A percentile compares a stretch with the other conserved stretches of the same genome.
These are phyloP conservation scores for Ulvella scutata DNA, from an alignment of 139 green algal genomes.

Conservation along the genomic window DNA sequence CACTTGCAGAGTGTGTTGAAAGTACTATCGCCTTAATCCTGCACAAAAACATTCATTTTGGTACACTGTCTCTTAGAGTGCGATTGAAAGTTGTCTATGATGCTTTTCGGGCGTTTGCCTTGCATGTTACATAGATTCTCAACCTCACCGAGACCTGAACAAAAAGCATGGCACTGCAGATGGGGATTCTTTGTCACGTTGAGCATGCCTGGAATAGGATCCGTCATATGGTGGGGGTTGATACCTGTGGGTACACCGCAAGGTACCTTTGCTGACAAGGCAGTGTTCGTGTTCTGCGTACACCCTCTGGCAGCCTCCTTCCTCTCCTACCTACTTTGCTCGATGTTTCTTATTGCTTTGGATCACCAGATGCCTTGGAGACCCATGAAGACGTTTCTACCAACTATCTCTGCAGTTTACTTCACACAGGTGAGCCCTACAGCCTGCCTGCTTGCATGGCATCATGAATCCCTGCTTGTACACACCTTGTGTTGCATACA, in stretches of 20 bases:
- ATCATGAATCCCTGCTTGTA: not conserved
- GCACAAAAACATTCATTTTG: no score
- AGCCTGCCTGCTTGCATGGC: no score
- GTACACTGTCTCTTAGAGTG: no score
- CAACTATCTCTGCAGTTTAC: slow-evolving; percentile 4
- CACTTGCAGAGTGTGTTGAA: no score
- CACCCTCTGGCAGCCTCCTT: slow-evolving; percentile 6
- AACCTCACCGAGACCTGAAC: no score
- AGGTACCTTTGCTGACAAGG: slow-evolving; percentile 2
- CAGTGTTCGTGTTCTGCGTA: slow-evolving; percentile 5
- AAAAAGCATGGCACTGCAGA: not conserved
- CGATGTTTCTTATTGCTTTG: slow-evolving; percentile 8
- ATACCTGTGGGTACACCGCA: not conserved
- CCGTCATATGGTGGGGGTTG: not conserved
- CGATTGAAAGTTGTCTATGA: no score
- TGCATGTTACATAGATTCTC: no score
- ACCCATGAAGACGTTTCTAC: slow-evolving; percentile 1
- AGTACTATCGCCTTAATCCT: no score
- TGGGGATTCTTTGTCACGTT: not conserved
- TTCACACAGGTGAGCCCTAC: slow-evolving; percentile 1
- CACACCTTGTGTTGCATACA: no score
- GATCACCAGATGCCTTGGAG: slow-evolving; percentile 6
- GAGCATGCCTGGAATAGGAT: not conserved
- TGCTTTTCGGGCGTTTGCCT: no score
- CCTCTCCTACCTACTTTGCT: slow-evolving; percentile 6